Conservation (phyloP, 768 basidiomycete genomes). For the Hypholoma sublateritium region DNA sequence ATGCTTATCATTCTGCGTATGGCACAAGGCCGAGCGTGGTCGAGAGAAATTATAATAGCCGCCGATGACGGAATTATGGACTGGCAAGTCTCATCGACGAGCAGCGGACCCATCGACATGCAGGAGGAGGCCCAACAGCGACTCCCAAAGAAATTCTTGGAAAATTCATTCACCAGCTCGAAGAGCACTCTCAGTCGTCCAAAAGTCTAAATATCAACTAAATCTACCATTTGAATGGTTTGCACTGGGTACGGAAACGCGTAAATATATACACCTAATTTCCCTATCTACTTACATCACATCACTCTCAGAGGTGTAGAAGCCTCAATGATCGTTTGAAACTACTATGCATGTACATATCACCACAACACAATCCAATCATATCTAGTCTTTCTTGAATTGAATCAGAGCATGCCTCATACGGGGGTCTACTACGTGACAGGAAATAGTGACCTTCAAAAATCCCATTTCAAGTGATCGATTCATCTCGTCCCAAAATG, state of each 20-base stretch:
- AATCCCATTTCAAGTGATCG: neutral
- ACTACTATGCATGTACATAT: too few species aligned
- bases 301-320: neutral
- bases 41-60: constrained; percentile 31
- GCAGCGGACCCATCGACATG: constrained; percentile 28
- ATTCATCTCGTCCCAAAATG: neutral
- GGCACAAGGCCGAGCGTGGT: constrained; percentile 41
- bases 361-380: too few species aligned
- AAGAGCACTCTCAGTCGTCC: constrained; percentile 11
- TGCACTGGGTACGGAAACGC: neutral
- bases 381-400: neutral
- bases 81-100: constrained; percentile 39
- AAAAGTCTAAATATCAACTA: neutral
- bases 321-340: too few species aligned
- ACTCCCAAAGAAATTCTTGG: constrained; percentile 21
- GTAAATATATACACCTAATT: neutral
- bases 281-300: neutral
- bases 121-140: constrained; percentile 10
- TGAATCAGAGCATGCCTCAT: neutral
- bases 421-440: too few species aligned
- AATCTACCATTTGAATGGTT: neutral
- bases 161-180: constrained; percentile 18
- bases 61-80: constrained; percentile 32
- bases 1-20: constrained; percentile 40
- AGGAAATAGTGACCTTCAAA: too few species aligned